Base-by-base conservation (phyloP, 768 basidiomycete genomes). In the Kwoniella newhampshirensis region DNA sequence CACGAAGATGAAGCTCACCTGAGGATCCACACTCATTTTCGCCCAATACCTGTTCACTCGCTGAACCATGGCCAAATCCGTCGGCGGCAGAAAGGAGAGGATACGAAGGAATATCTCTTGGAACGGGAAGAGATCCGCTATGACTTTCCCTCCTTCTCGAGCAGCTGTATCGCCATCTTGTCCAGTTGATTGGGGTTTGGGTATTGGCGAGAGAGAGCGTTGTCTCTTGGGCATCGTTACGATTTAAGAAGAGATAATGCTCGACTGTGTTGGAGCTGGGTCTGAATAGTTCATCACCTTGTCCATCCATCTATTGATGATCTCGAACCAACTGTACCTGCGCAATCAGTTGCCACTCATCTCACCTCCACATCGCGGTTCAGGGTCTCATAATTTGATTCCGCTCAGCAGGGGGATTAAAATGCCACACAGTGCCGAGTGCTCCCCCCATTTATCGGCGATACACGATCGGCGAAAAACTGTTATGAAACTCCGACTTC, bases 31-130 rank as follows among this genome's bases (percentile, higher is more conserved):
- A 36, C 65, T 68, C 67, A 76, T 71, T 26, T 47, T 54, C 11
- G 58, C 57, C 71, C 73, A 76, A 39, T 75, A 71, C 40, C 44
- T 54, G 48, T 54, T 62, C 12, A 76, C 75, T 4, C 61, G 45
- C 51, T 76, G 73, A 5, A 72, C 59, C n/a, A 40, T 44, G 0
- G 65, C 69, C 8, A 76, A 57, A 20, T 70, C 67, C 9, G 62
- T 53, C 9, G 66, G 54, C 28, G 60, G 46, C 12, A 76, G 62
- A 30, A 71, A 76, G 7, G 63, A 64, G 7, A 76, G 57, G 15
- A 76, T 66, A 27, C 70, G 63, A 4, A 76, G 60, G 48, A 76
- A 75, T 40, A 76, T 64, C 64, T 76, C 75, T 40, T 74, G 66
- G 37, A 65, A 72, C 1, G 63, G 47, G 49, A 73, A 67, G 15